Base-by-base conservation (phyloP, 2,329 filamentous ascomycete genomes). In the Alternaria arbusti region DNA sequence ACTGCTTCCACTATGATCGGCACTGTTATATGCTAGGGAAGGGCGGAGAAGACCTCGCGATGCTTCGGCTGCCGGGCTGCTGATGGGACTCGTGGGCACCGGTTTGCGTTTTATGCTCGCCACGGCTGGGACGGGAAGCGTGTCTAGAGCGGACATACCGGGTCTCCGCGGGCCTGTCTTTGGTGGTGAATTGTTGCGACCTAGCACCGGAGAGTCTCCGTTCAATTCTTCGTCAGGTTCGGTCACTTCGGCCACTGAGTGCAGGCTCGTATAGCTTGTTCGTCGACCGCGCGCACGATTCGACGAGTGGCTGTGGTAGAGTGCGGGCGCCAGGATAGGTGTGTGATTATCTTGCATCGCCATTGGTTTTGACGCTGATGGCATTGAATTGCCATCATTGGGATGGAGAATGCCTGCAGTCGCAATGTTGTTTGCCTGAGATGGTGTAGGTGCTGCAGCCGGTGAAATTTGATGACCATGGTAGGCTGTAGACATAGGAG, bases 301-400 rank as follows among this genome's bases (percentile, higher is more conserved):
- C 8, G 76, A 79, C 46, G 70, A 74, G 47, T 79, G 77, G 22
- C 76, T 78, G 50, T 78, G 75, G 44, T 69, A 72, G 8, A 78
- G 60, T 3, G 68, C 69, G 4, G 76, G 73, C 3, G 72, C 68
- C 45, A 74, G 67, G 30, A 75, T 65, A 2, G 75, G 73, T 20
- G 61, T 61, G 11, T 63, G 57, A 13, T 65, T 25, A 28, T 74
- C 64, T 9, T 70, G 64, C 64, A 69, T 67, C 12, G 57, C 32
- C 63, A 67, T 67, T 11, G 43, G 54, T 12, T 40, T 43, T n/a
- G 51, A 28, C 20, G 36, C 44, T 32, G 67, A 61, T 11, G 67
- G 50, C 28, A 45, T 43, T 45, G 63, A 36, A 15, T 55, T 52
- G 6, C 55, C 28, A 44, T 51, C 54, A 3, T 59, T 44, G 7